A percentile compares a stretch with the other conserved stretches of the same genome.
Evolutionary conservation across 2,329 filamentous ascomycete genomes (phyloP).

Genomic region (Thyridium curvatum): DNA sequence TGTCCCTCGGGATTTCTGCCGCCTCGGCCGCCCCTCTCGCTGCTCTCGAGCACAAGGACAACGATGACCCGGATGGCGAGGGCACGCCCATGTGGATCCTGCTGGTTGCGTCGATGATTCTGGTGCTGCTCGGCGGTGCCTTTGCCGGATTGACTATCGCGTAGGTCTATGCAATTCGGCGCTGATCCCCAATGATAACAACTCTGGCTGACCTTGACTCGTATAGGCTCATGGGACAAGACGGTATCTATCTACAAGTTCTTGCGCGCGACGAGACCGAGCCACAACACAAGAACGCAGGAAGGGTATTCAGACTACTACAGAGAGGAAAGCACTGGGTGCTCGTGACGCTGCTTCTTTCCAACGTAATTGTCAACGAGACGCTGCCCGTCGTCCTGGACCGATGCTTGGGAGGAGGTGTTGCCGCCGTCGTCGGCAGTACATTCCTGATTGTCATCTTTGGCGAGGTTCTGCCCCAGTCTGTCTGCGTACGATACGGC

Average conservation of each 20-base stretch:
- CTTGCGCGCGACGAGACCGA: conserved; percentile 80
- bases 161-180: conserved; percentile 37
- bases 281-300: conserved; percentile 80
- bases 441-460: conserved; percentile 97
- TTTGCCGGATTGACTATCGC: conserved; percentile 94
- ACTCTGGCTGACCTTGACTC: not conserved
- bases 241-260: conserved; percentile 96
- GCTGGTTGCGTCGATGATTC: conserved; percentile 66
- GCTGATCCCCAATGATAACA: no score
- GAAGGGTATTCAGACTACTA: conserved; percentile 71
- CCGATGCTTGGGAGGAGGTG: conserved; percentile 85
- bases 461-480: conserved; percentile 93
- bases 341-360: conserved; percentile 83
- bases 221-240: conserved; percentile 58
- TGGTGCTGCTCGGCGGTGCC: conserved; percentile 83
- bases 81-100: conserved; percentile 75
- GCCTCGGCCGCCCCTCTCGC: conserved; percentile 40
- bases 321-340: conserved; percentile 97
- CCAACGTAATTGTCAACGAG: conserved; percentile 98
- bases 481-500: conserved; percentile 91
- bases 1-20: conserved; percentile 41
- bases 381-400: conserved; percentile 93
- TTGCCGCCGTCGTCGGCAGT: conserved; percentile 88
- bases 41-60: conserved; percentile 24
- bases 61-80: conserved; percentile 42